These are phyloP conservation scores for Trichomonas vaginalis DNA, from an alignment of 208 protist species.

Conservation along the genomic window DNA sequence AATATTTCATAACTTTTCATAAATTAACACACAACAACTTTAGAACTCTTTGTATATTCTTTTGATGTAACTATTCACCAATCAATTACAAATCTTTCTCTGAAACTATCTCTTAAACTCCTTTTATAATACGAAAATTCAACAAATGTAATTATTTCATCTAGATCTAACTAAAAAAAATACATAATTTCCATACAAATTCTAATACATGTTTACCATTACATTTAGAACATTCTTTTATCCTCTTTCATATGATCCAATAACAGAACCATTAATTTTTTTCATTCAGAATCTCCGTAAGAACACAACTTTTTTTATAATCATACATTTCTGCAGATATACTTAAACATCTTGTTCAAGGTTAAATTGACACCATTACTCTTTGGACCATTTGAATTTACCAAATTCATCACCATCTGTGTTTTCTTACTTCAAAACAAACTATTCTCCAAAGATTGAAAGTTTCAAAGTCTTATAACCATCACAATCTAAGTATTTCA, in stretches of 20 bases:
- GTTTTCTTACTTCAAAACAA: not conserved
- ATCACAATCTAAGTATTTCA: not conserved
- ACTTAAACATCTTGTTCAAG: not conserved
- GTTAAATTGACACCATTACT: not conserved
- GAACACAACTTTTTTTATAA: not conserved
- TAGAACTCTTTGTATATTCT: not conserved
- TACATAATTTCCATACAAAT: not conserved
- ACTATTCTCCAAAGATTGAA: not conserved
- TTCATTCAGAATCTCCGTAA: not conserved
- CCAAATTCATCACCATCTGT: not conserved
- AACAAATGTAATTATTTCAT: not conserved
- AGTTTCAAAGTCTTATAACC: not conserved
- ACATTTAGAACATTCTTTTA: not conserved
- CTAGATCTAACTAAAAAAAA: not conserved
- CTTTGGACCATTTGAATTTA: not conserved
- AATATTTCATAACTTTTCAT: not conserved
- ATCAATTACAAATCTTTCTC: not conserved
- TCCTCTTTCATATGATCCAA: not conserved
- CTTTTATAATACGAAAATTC: not conserved
- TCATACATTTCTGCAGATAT: not conserved
- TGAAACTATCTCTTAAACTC: not conserved
- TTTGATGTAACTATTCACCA: not conserved
- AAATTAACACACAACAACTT: not conserved
- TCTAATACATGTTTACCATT: not conserved
- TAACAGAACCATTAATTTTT: not conserved